Conservation (phyloP, 1,284 basidiomycete genomes). For the Ceratobasidium papillatum region DNA sequence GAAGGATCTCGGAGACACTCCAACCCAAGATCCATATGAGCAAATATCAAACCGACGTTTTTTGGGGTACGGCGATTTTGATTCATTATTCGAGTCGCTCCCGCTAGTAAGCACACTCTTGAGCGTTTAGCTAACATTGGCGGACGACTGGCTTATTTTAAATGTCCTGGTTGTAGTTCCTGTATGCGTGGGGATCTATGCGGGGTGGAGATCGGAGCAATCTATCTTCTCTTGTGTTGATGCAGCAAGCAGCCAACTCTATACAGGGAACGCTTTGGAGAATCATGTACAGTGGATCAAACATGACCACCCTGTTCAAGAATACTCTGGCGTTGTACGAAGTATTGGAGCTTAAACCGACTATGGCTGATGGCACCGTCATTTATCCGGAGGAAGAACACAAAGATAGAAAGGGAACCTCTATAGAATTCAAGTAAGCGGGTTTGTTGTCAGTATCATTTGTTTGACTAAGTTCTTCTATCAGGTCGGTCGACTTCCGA, state of each 20-base stretch:
- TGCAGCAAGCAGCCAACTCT: conserved; percentile 26
- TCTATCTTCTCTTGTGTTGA: conserved; percentile 20
- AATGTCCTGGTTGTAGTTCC: background rate
- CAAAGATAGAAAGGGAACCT: conserved; percentile 10
- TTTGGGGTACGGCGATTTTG: conserved; percentile 18
- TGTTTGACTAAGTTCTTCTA: too few relatives aligned
- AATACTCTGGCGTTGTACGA: conserved; percentile 31
- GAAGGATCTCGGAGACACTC: conserved; percentile 13
- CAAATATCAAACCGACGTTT: conserved; percentile 8
- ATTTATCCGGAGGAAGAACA: conserved; percentile 12
- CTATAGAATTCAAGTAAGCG: conserved; percentile 35
- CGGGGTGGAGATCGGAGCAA: background rate
- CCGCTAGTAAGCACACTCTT: conserved; percentile 20
- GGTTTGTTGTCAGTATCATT: too few relatives aligned
- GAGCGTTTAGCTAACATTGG: too few relatives aligned
- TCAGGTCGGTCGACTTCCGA: conserved; percentile 41
- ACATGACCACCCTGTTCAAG: conserved; percentile 24
- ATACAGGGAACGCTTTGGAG: conserved; percentile 24
- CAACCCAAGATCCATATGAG: conserved; percentile 13
- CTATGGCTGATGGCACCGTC: conserved; percentile 31
- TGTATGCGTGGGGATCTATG: conserved; percentile 27
- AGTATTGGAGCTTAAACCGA: conserved; percentile 31
- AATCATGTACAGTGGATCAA: conserved; percentile 21
- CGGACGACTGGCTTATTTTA: too few relatives aligned
- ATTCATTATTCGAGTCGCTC: conserved; percentile 17